These are phyloP conservation scores for Candida arabinofermentans DNA, from an alignment of 805 yeast genomes.

Conservation along the genomic window DNA sequence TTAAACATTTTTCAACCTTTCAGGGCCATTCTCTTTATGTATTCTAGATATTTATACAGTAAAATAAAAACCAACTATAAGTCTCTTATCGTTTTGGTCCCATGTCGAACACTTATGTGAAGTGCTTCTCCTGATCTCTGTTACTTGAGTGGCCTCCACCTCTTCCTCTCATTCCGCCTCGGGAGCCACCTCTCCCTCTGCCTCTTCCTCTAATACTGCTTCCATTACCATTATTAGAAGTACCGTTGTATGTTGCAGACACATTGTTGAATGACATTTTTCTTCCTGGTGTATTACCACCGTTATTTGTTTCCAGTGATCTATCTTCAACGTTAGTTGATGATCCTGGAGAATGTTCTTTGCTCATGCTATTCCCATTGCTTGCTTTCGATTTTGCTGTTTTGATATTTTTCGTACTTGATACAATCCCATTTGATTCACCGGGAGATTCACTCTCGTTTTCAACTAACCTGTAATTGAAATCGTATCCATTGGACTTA, in stretches of 20 bases:
- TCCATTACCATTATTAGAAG: background rate
- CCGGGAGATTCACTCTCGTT: background rate
- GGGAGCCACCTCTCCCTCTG: constrained; percentile 6
- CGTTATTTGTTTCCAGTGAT: background rate
- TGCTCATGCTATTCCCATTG: background rate
- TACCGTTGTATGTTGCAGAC: constrained; percentile 6
- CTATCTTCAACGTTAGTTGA: background rate
- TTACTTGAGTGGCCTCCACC: constrained; percentile 6
- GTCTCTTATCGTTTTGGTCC: no score
- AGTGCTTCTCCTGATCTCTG: background rate
- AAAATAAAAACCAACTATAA: no score
- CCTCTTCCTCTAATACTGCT: constrained; percentile 2
- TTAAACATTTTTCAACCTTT: no score
- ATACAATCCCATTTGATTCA: background rate
- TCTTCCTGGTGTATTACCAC: background rate
- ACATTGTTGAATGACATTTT: constrained; percentile 4
- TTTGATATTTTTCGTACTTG: background rate
- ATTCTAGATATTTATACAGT: no score
- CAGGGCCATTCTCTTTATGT: no score
- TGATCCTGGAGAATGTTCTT: constrained; percentile 3
- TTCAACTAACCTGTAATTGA: constrained; percentile 38
- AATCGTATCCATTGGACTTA: constrained; percentile 60
- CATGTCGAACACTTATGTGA: no score
- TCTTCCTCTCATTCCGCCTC: constrained; percentile 17
- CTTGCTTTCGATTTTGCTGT: background rate